phyloP scores from a whole-genome alignment of 2,329 filamentous ascomycete genomes.

The Hypoxylon sp. region DNA sequence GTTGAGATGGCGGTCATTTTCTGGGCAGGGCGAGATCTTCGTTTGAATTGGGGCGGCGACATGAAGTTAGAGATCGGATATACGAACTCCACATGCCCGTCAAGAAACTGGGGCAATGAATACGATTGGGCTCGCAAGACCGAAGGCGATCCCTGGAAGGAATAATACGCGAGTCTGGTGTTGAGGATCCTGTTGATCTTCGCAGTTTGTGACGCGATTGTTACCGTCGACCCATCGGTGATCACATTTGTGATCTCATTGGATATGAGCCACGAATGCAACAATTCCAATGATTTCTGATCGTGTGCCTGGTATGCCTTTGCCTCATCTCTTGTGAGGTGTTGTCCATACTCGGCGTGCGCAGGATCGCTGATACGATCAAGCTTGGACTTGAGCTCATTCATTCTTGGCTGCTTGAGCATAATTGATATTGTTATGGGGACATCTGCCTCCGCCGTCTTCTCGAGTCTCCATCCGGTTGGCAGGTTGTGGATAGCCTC shows the following conservation, averaged over 20 bases:
- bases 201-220: conserved; percentile 52
- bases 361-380: conserved; percentile 36
- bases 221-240: conserved; percentile 53
- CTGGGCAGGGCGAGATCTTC: conserved; percentile 3
- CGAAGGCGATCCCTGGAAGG: conserved; percentile 49
- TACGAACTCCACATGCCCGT: conserved; percentile 54
- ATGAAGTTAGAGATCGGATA: conserved; percentile 61
- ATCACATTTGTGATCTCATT: conserved; percentile 49
- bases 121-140: conserved; percentile 57
- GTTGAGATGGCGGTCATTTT: conserved; percentile 6
- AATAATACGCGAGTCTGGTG: conserved; percentile 53
- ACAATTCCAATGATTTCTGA: conserved; percentile 46
- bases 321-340: conserved; percentile 51
- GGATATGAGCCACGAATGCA: conserved; percentile 54
- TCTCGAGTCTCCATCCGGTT: conserved; percentile 42
- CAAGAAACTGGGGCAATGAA: conserved; percentile 52
- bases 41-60: conserved; percentile 44
- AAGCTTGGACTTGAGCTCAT: conserved; percentile 44
- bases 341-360: conserved; percentile 39
- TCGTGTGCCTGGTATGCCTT: conserved; percentile 49
- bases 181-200: conserved; percentile 53
- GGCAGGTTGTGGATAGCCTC: conserved; percentile 36
- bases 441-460: conserved; percentile 39
- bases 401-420: conserved; percentile 44
- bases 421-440: conserved; percentile 43